Evolutionary conservation across 2,329 filamentous ascomycete species (phyloP).

Genomic region (Aspergillus ochraceoroseus): DNA sequence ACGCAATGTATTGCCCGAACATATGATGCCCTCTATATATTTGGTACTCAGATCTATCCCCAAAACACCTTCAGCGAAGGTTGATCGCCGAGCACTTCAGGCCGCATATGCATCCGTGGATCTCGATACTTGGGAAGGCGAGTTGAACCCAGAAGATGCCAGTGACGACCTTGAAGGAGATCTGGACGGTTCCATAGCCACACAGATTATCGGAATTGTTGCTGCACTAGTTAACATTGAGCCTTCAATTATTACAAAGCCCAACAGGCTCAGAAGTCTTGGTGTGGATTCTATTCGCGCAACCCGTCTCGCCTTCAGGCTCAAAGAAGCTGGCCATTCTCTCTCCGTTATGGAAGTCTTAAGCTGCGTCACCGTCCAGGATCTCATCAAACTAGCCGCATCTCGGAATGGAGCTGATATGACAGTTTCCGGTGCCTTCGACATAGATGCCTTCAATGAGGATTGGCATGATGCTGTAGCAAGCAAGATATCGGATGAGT

Average conservation of each 20-base stretch:
- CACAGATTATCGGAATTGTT: slow-evolving; percentile 23
- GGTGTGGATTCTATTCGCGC: slow-evolving; percentile 34
- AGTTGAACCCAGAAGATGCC: slow-evolving; percentile 18
- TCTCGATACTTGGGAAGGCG: slow-evolving; percentile 27
- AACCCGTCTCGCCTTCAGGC: slow-evolving; percentile 26
- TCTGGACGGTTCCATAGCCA: background rate
- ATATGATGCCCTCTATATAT: slow-evolving; percentile 36
- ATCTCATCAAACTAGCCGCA: slow-evolving; percentile 21
- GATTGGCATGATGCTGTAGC: slow-evolving; percentile 20
- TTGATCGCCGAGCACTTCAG: slow-evolving; percentile 30
- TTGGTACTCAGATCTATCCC: slow-evolving; percentile 31
- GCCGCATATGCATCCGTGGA: slow-evolving; percentile 25
- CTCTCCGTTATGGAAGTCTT: slow-evolving; percentile 31
- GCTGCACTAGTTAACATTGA: slow-evolving; percentile 23
- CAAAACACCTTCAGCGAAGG: slow-evolving; percentile 31
- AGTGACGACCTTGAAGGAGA: slow-evolving; percentile 4
- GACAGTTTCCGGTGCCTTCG: slow-evolving; percentile 8
- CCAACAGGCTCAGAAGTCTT: slow-evolving; percentile 25
- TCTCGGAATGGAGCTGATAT: background rate
- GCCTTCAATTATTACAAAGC: slow-evolving; percentile 19
- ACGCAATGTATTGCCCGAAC: slow-evolving; percentile 23
- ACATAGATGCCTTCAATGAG: slow-evolving; percentile 24
- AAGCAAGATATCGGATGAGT: slow-evolving; percentile 18
- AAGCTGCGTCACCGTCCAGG: slow-evolving; percentile 27
- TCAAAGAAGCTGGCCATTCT: slow-evolving; percentile 24